These are phyloP conservation scores for Marchantia paleacea DNA, from an alignment of 225 moss, liverwort and hornwort genomes.

Conservation along the genomic window DNA sequence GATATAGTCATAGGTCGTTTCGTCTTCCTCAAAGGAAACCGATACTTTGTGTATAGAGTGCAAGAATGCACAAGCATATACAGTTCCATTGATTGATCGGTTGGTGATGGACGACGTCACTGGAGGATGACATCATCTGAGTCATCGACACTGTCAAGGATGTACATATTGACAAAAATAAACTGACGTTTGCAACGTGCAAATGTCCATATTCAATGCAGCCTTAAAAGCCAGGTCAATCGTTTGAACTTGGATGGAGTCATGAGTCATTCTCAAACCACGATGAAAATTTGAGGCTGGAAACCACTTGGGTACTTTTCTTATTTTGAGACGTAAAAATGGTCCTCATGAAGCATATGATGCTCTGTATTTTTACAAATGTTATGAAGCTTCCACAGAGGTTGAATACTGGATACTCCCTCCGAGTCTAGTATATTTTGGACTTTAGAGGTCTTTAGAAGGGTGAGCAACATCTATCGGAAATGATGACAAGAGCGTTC, in stretches of 20 bases:
- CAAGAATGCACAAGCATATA: not conserved
- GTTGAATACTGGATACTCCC: too few species aligned
- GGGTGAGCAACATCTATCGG: too few species aligned
- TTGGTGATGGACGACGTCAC: not conserved
- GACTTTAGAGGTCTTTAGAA: too few species aligned
- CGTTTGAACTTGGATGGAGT: not conserved
- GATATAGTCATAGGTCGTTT: not conserved
- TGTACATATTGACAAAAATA: slow-evolving; percentile 8
- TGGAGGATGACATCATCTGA: not conserved
- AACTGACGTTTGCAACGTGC: not conserved
- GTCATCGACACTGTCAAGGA: not conserved
- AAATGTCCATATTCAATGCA: not conserved
- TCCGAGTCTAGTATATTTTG: too few species aligned
- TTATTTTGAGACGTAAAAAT: too few species aligned
- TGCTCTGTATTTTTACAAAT: too few species aligned
- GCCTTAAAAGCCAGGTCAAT: not conserved
- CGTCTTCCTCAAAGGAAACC: not conserved
- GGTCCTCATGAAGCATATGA: too few species aligned
- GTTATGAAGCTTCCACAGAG: too few species aligned
- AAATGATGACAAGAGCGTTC: too few species aligned
- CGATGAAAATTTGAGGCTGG: not conserved
- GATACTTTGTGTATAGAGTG: not conserved
- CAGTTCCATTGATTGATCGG: not conserved
- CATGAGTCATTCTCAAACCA: not conserved
- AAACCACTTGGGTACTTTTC: too few species aligned